These are phyloP conservation scores for Corylus avellana DNA, from an alignment of 306 rosid species.

Conservation along the genomic window DNA sequence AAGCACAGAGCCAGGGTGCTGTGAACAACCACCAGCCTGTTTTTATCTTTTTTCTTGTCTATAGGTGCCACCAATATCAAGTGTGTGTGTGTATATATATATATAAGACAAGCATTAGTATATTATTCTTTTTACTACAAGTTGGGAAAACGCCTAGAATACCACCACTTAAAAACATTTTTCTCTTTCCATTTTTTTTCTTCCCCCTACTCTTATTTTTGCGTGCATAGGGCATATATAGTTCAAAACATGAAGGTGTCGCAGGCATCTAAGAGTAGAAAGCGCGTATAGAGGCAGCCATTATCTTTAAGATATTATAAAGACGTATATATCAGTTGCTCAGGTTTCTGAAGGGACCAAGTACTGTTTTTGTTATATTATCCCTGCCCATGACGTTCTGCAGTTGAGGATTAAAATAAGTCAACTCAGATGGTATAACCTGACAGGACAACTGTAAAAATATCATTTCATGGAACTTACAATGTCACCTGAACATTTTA, in stretches of 20 bases:
- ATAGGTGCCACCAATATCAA: not conserved
- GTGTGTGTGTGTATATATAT: too few species aligned
- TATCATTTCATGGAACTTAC: constrained; percentile 10
- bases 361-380: constrained; percentile 16
- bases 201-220: not conserved
- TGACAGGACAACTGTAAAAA: constrained; percentile 33
- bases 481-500: constrained; percentile 10
- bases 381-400: constrained; percentile 39
- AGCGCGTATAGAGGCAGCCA: constrained; percentile 15
- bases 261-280: constrained; percentile 19
- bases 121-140: not conserved
- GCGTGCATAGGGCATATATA: not conserved
- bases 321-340: constrained; percentile 35
- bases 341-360: constrained; percentile 24
- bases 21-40: constrained; percentile 30
- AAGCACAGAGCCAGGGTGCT: constrained; percentile 29
- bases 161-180: not conserved
- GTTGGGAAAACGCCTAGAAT: not conserved
- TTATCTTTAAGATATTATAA: constrained; percentile 8
- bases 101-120: constrained; percentile 9
- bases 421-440: not conserved
- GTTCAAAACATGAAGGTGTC: constrained; percentile 7
- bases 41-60: constrained; percentile 13
- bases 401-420: constrained; percentile 14
- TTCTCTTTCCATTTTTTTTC: not conserved